Evolutionary conservation across 2,329 filamentous ascomycete genomes (phyloP).

Genomic region (Fusarium mundagurra): DNA sequence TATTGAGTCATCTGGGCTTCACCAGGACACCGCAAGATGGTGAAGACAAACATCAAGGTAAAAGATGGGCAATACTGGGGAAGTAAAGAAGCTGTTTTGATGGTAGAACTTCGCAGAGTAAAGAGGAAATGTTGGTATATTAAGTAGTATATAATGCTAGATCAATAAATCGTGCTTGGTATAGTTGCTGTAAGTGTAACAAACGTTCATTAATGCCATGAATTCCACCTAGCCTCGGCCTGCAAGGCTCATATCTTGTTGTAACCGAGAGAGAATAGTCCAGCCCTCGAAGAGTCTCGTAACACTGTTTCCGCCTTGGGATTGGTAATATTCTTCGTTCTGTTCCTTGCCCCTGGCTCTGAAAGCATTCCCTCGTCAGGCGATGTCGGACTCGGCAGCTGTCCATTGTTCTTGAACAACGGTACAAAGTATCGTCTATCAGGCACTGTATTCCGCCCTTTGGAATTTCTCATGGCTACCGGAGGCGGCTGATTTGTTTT

Average conservation of each 20-base stretch:
- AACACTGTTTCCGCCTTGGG: constrained; percentile 6
- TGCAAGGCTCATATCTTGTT: constrained; percentile 28
- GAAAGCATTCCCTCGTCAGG: background rate
- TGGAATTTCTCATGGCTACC: background rate
- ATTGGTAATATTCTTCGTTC: background rate
- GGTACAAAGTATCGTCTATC: constrained; percentile 37
- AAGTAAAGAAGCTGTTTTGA: too few relatives aligned
- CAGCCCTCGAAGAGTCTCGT: constrained; percentile 18
- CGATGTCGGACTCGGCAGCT: constrained; percentile 25
- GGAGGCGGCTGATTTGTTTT: background rate
- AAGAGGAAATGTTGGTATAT: background rate
- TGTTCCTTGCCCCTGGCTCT: background rate
- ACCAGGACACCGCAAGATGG: background rate
- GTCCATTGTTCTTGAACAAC: constrained; percentile 21
- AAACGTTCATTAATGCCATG: background rate
- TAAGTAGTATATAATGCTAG: background rate
- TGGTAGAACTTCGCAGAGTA: too few relatives aligned
- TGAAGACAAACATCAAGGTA: background rate
- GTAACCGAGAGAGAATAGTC: constrained; percentile 20
- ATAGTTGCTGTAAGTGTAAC: background rate
- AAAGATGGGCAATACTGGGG: background rate
- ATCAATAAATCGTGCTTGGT: background rate
- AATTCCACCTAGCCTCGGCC: background rate
- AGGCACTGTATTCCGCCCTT: background rate
- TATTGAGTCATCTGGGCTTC: too few relatives aligned